A percentile compares a stretch with the other conserved stretches of the same genome.
phyloP scores from a whole-genome alignment of 2,329 filamentous ascomycete genomes.

The Claviceps spartinae region DNA sequence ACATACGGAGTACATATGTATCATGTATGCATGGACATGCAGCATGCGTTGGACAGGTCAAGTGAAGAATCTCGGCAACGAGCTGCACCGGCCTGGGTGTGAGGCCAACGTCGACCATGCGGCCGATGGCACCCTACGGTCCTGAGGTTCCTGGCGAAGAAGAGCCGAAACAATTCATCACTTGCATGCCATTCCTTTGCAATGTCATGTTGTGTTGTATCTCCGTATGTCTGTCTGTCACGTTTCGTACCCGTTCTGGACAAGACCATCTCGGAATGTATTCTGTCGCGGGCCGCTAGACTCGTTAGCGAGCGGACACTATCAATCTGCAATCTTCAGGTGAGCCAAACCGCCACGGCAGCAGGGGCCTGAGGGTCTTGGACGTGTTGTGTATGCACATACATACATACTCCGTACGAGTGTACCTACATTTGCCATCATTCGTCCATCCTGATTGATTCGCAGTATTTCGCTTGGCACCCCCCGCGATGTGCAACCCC shows the following conservation, averaged over 20 bases:
- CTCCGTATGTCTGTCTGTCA: too few relatives aligned
- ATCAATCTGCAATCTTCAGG: not conserved
- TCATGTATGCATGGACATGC: too few relatives aligned
- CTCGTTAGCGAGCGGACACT: slow-evolving; percentile 2
- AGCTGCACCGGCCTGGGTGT: not conserved
- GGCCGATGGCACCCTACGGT: not conserved
- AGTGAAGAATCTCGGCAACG: not conserved
- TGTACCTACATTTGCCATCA: not conserved
- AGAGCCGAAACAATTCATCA: not conserved
- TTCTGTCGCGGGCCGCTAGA: slow-evolving; percentile 3
- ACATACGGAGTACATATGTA: too few relatives aligned
- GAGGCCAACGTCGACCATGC: not conserved
- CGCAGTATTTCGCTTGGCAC: too few relatives aligned
- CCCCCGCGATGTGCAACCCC: too few relatives aligned
- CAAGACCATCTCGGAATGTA: not conserved
- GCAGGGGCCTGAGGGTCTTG: not conserved
- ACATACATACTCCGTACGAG: too few relatives aligned
- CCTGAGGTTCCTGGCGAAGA: not conserved
- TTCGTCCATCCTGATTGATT: not conserved
- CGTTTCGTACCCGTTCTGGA: too few relatives aligned
- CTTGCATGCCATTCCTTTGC: too few relatives aligned
- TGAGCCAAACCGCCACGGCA: not conserved
- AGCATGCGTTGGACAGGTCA: too few relatives aligned
- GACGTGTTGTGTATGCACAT: too few relatives aligned
- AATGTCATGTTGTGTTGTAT: too few relatives aligned